phyloP scores from a whole-genome alignment of 2,329 filamentous ascomycete genomes.

The Pseudogymnoascus sp. region DNA sequence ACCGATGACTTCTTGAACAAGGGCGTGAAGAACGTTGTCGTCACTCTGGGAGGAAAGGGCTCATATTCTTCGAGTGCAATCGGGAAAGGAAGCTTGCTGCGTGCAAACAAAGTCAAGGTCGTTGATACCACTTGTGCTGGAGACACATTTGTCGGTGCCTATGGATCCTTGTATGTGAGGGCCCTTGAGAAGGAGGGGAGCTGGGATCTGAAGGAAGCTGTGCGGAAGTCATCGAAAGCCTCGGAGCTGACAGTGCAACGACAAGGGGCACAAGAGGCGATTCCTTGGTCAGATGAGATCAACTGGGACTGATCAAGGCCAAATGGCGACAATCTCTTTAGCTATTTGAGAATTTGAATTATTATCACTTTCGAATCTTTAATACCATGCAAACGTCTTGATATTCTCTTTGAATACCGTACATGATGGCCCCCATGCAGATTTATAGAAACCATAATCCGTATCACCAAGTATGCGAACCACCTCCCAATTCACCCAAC shows the following conservation, averaged over 20 bases:
- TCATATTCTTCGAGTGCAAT: conserved; percentile 56
- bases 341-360: background rate
- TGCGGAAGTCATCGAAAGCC: conserved; percentile 54
- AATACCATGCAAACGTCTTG: background rate
- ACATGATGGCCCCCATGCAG: background rate
- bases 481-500: background rate
- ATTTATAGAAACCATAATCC: background rate
- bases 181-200: conserved; percentile 4
- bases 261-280: conserved; percentile 58
- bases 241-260: conserved; percentile 61
- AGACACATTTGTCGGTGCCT: conserved; percentile 88
- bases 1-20: conserved; percentile 55
- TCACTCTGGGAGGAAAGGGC: conserved; percentile 80
- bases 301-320: background rate
- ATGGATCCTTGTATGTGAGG: conserved; percentile 66
- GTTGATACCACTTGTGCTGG: conserved; percentile 92
- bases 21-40: conserved; percentile 70
- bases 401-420: background rate
- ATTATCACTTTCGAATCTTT: background rate
- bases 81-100: conserved; percentile 45
- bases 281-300: conserved; percentile 57
- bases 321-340: background rate
- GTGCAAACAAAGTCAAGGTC: conserved; percentile 66
- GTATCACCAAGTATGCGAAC: background rate
- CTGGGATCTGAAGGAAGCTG: conserved; percentile 41